These are phyloP conservation scores for Davidsoniella eucalypti DNA, from an alignment of 2,329 filamentous ascomycete genomes.

Conservation along the genomic window DNA sequence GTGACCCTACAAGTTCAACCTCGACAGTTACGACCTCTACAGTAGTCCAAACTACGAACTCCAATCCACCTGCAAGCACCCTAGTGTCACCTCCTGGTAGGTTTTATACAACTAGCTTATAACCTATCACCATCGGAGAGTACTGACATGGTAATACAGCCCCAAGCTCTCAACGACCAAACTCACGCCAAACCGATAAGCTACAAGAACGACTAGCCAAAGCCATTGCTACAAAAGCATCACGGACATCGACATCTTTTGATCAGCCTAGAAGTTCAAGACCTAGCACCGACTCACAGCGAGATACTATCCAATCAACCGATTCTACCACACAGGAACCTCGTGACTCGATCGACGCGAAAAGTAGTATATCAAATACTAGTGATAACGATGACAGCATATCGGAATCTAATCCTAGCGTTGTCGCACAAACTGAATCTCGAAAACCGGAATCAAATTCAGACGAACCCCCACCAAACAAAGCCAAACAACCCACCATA, in stretches of 20 bases:
- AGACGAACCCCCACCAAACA: not conserved
- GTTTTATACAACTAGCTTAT: not conserved
- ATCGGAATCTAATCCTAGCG: not conserved
- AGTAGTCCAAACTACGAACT: not conserved
- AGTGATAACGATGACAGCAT: too few relatives aligned
- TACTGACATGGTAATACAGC: constrained; percentile 4
- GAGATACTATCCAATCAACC: too few relatives aligned
- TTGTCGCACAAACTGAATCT: not conserved
- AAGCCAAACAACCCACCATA: not conserved
- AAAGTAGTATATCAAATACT: too few relatives aligned
- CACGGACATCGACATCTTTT: constrained; percentile 3
- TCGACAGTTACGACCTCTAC: not conserved
- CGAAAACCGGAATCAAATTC: not conserved
- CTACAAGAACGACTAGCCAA: constrained; percentile 81
- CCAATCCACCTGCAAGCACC: not conserved
- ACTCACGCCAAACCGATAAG: constrained; percentile 52
- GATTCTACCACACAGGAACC: too few relatives aligned
- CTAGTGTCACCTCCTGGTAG: not conserved
- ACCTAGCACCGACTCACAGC: too few relatives aligned
- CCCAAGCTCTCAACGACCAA: constrained; percentile 41
- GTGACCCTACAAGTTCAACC: constrained; percentile 18
- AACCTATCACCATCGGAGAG: not conserved
- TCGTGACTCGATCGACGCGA: too few relatives aligned
- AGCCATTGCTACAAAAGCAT: constrained; percentile 55
- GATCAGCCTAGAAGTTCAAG: not conserved